Base-by-base conservation (phyloP, 129 eudicot genomes). In the Arctium minus region DNA sequence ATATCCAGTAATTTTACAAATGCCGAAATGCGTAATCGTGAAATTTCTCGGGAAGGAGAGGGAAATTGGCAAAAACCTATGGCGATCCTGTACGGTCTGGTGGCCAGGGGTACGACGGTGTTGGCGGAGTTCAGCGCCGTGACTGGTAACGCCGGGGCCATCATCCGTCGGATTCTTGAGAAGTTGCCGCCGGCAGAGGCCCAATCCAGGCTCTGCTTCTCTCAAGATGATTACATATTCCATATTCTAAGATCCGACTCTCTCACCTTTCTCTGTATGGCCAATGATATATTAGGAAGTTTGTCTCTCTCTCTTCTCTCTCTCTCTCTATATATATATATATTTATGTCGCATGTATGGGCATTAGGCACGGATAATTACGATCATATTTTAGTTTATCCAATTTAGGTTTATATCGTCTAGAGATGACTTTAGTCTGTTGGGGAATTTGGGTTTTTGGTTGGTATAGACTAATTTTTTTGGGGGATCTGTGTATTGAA, bases 261-360 rank as follows among this genome's bases (percentile, higher is more conserved):
- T 35, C 82, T 91, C 67, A 81, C 90, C 79, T 91, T 91, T 80
- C 87, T 91, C 76, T 91, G 96, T 89, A 91, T 91, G 96, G 96
- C 96, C 56, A 89, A 91, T 70, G 96, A 91, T 29, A 87, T 93
- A 77, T 91, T 91, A 42, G 96, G 96, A 86, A 86, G 96, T 91
- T 12, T 48, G 37, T 70, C 60, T 17, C 32, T 17, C 85, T 85
- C 33, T 5, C 37, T 69, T 71, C 27, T 70, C 48, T 70, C 46
- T 17, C 17, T 30, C 82, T 86, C 30, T 6, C 42, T 72, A 65
- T 65, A 22, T 67, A 6, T 18, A 64, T 6, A 0, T 22, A 18
- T 64, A 64, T 64, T 9, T 64, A 27, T 64, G 12, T 64, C 11
- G 69, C 30, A 62, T 62, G 30, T 62, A 62, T 62, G 9, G 69